Evolutionary conservation across 495 filamentous ascomycete genomes (phyloP).

Genomic region (Aspergillus ellipticus): DNA sequence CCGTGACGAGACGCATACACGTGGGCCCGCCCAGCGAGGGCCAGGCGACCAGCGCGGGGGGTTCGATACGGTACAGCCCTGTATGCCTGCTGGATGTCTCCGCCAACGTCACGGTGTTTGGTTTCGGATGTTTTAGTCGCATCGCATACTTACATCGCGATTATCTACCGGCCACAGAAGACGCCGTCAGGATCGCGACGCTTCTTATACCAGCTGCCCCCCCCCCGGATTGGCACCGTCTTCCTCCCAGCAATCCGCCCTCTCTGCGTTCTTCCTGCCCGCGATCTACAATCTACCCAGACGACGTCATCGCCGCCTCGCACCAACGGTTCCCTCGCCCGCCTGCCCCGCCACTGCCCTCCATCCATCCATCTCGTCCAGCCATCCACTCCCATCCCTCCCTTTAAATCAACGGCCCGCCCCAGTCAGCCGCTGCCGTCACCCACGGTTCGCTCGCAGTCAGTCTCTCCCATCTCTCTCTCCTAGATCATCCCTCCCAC

Average conservation of each 20-base stretch:
- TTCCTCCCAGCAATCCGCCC: background rate
- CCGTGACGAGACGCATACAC: conserved; percentile 1
- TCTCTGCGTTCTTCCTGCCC: background rate
- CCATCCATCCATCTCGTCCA: background rate
- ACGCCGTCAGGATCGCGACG: too few species aligned
- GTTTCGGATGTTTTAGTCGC: background rate
- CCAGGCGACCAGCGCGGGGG: background rate
- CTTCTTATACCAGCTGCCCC: background rate
- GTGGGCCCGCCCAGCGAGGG: background rate
- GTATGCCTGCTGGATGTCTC: background rate
- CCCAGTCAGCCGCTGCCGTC: conserved; percentile 26
- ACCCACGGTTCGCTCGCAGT: conserved; percentile 24
- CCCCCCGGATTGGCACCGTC: background rate
- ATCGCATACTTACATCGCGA: background rate
- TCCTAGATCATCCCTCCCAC: conserved; percentile 8
- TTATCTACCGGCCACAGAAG: background rate
- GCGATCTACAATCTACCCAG: background rate
- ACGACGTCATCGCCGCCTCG: background rate
- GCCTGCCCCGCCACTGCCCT: background rate
- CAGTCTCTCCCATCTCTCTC: conserved; percentile 6
- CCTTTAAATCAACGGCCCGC: conserved; percentile 10
- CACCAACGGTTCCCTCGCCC: background rate
- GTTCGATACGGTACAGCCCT: too few species aligned
- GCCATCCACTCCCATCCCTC: conserved; percentile 10
- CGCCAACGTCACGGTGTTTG: background rate